Evolutionary conservation across 805 yeast genomes (phyloP).

Genomic region (Myxozyma nipponensis): DNA sequence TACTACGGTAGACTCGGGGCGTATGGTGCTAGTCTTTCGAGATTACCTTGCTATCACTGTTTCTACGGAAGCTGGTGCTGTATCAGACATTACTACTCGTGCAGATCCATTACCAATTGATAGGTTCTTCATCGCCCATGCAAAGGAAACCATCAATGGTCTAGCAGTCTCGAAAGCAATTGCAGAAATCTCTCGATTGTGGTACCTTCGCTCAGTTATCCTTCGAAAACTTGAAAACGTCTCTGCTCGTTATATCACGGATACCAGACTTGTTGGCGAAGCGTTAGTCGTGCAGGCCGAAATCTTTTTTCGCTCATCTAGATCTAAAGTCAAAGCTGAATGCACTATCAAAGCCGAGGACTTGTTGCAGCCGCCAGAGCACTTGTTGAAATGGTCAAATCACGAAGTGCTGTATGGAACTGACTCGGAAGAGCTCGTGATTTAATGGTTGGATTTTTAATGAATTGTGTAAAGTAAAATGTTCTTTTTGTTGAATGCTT

Average conservation of each 20-base stretch:
- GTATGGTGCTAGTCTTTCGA: too few species aligned
- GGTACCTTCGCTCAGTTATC: neutral
- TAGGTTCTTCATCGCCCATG: neutral
- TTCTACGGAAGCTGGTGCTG: constrained; percentile 2
- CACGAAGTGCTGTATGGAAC: neutral
- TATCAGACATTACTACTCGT: neutral
- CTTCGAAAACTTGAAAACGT: constrained; percentile 7
- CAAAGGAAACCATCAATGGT: neutral
- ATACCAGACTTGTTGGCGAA: neutral
- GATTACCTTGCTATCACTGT: constrained; percentile 2
- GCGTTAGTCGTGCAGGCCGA: constrained; percentile 4
- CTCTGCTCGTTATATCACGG: constrained; percentile 10
- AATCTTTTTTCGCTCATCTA: constrained; percentile 2
- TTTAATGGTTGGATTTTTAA: neutral
- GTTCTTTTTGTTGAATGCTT: too few species aligned
- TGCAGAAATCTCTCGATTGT: constrained; percentile 1
- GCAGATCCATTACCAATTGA: neutral
- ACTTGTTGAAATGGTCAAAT: neutral
- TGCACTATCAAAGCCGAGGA: neutral
- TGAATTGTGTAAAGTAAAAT: too few species aligned
- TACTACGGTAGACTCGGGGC: too few species aligned
- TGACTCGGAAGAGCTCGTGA: neutral
- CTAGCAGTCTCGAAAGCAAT: neutral
- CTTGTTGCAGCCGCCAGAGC: neutral
- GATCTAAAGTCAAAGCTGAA: constrained; percentile 4